These are phyloP conservation scores for Debaryomycetaceae sp. DNA, from an alignment of 1,139 yeast genomes.

Conservation along the genomic window DNA sequence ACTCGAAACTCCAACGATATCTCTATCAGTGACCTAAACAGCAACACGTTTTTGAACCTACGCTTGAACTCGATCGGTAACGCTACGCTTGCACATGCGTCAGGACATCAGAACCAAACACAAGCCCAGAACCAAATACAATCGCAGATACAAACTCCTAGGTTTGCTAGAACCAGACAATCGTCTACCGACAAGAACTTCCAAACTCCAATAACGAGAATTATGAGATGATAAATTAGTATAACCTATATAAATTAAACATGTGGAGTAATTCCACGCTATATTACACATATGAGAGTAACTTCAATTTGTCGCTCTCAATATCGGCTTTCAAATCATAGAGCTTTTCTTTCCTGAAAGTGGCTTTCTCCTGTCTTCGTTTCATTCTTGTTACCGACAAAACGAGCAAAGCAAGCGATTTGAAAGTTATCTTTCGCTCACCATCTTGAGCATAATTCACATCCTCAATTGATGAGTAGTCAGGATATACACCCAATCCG, in stretches of 20 bases:
- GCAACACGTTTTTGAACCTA: conserved; percentile 23
- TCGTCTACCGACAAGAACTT: conserved; percentile 37
- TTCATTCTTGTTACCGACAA: conserved; percentile 54
- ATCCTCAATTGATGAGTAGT: conserved; percentile 22
- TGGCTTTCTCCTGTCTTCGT: conserved; percentile 30
- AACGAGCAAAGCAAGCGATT: conserved; percentile 46
- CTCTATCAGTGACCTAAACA: conserved; percentile 29
- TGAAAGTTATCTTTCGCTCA: conserved; percentile 25
- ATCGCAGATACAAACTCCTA: conserved; percentile 33
- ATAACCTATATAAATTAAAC: neutral
- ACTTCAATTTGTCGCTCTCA: conserved; percentile 13
- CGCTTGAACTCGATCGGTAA: conserved; percentile 16
- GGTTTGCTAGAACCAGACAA: conserved; percentile 37
- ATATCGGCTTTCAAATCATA: conserved; percentile 27
- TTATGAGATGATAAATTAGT: conserved; percentile 21
- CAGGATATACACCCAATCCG: conserved; percentile 51
- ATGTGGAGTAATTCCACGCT: neutral
- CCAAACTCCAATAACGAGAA: conserved; percentile 42
- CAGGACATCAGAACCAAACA: conserved; percentile 5
- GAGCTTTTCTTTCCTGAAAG: conserved; percentile 21
- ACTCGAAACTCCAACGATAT: conserved; percentile 21
- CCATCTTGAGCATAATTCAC: conserved; percentile 5
- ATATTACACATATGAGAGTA: conserved; percentile 2
- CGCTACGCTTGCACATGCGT: conserved; percentile 1
- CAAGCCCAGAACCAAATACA: conserved; percentile 5